A percentile compares a stretch with the other conserved stretches of the same genome.
phyloP scores from a whole-genome alignment of 805 yeast genomes.

The Myxozyma mucilagina region DNA sequence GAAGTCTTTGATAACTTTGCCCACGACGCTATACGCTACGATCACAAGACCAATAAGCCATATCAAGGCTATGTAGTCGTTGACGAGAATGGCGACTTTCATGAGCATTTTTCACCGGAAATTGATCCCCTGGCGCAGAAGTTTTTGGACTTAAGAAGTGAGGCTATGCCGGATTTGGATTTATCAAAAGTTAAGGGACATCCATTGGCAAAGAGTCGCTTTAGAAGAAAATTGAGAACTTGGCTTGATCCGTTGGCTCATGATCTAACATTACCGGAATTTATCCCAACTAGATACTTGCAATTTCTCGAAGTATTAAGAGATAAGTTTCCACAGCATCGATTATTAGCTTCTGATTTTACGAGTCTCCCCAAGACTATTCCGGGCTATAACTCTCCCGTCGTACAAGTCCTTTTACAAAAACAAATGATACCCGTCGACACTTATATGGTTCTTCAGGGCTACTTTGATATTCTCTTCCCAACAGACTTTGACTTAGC shows the following conservation, averaged over 20 bases:
- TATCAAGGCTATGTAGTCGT: slow-evolving; percentile 75
- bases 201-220: slow-evolving; percentile 58
- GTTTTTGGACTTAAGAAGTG: slow-evolving; percentile 57
- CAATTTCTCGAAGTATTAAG: slow-evolving; percentile 65
- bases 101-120: slow-evolving; percentile 55
- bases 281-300: slow-evolving; percentile 73
- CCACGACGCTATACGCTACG: slow-evolving; percentile 79
- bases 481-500: slow-evolving; percentile 73
- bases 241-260: slow-evolving; percentile 65
- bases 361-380: slow-evolving; percentile 44
- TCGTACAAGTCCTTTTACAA: slow-evolving; percentile 72
- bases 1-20: slow-evolving; percentile 84
- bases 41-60: slow-evolving; percentile 63
- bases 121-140: slow-evolving; percentile 45
- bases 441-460: slow-evolving; percentile 75
- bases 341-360: slow-evolving; percentile 73
- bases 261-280: slow-evolving; percentile 69
- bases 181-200: slow-evolving; percentile 47
- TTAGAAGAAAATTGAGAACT: slow-evolving; percentile 48
- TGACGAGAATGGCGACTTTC: slow-evolving; percentile 72
- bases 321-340: slow-evolving; percentile 71
- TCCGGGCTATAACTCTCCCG: slow-evolving; percentile 68
- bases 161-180: slow-evolving; percentile 33
- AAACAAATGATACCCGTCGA: slow-evolving; percentile 67
- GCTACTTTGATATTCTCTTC: slow-evolving; percentile 82